Conservation (phyloP, 768 basidiomycete genomes). For the Boletus pseudopeckii region DNA sequence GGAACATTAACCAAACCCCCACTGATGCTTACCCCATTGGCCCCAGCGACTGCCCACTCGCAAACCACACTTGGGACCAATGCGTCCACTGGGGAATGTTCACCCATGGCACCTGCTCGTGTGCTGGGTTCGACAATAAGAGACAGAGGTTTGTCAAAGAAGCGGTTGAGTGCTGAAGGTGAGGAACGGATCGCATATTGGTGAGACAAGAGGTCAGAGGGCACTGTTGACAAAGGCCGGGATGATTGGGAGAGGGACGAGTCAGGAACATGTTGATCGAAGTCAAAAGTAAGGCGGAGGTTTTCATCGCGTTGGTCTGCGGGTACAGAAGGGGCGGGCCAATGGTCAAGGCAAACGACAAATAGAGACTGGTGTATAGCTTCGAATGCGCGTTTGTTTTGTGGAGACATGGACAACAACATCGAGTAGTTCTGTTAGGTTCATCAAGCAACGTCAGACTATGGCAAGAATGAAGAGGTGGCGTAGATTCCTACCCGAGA, state of each 20-base stretch:
- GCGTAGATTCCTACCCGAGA: constrained; percentile 48
- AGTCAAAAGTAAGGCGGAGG: constrained; percentile 36
- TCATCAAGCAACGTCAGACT: not conserved
- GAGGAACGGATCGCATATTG: constrained; percentile 70
- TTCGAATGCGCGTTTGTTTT: constrained; percentile 58
- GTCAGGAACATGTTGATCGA: constrained; percentile 8
- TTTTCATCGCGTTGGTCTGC: constrained; percentile 15
- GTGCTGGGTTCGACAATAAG: constrained; percentile 83
- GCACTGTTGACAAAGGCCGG: constrained; percentile 3
- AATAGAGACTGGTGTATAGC: constrained; percentile 74
- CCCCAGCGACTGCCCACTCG: constrained; percentile 66
- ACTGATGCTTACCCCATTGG: constrained; percentile 20
- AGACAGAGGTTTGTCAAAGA: constrained; percentile 85
- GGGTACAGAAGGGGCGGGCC: constrained; percentile 39
- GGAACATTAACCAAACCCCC: constrained; percentile 52
- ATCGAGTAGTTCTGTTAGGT: constrained; percentile 56
- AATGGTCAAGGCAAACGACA: constrained; percentile 77
- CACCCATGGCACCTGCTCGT: constrained; percentile 82
- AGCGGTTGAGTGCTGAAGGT: constrained; percentile 69
- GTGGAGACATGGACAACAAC: constrained; percentile 62
- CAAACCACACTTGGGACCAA: constrained; percentile 83
- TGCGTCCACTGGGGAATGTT: constrained; percentile 89
- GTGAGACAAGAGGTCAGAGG: constrained; percentile 58
- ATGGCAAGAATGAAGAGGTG: not conserved
- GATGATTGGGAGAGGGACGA: constrained; percentile 6